These are phyloP conservation scores for Cutaneotrichosporon spelunceum DNA, from an alignment of 1,284 basidiomycete species.

Conservation along the genomic window DNA sequence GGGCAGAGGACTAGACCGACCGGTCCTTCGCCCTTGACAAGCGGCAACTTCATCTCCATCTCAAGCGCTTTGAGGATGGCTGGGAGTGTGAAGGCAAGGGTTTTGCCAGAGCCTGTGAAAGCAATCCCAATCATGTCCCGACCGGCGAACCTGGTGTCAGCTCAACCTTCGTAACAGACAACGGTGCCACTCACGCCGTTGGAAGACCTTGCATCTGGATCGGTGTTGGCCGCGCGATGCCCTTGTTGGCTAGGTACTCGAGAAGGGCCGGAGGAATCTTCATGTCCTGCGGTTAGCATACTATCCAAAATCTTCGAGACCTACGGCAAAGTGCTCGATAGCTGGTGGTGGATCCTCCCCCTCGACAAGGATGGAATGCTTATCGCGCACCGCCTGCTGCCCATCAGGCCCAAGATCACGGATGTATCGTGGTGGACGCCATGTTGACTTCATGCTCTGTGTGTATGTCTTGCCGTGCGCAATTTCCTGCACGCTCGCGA, in stretches of 20 bases:
- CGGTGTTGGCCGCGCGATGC: slow-evolving; percentile 83
- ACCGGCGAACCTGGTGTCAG: slow-evolving; percentile 66
- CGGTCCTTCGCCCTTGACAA: slow-evolving; percentile 89
- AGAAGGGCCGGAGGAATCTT: slow-evolving; percentile 86
- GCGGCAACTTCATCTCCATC: slow-evolving; percentile 85
- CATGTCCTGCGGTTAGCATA: slow-evolving; percentile 70
- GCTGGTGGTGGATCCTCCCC: slow-evolving; percentile 88
- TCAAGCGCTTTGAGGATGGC: slow-evolving; percentile 93
- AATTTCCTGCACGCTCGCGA: slow-evolving; percentile 86
- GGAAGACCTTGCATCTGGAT: slow-evolving; percentile 98
- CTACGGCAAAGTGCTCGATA: slow-evolving; percentile 80
- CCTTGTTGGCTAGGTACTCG: slow-evolving; percentile 74
- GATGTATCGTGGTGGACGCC: slow-evolving; percentile 83
- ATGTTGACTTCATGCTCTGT: slow-evolving; percentile 81
- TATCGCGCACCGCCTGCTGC: slow-evolving; percentile 73
- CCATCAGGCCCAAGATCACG: slow-evolving; percentile 66
- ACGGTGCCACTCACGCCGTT: slow-evolving; percentile 65
- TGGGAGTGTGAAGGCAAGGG: slow-evolving; percentile 84
- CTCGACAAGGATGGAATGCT: slow-evolving; percentile 87
- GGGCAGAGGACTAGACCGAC: slow-evolving; percentile 94
- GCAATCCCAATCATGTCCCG: slow-evolving; percentile 94
- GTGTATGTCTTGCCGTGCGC: slow-evolving; percentile 90
- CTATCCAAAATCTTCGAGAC: slow-evolving; percentile 27
- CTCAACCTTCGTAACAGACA: not conserved
- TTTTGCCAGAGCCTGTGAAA: slow-evolving; percentile 91